phyloP scores from a whole-genome alignment of 2,329 filamentous ascomycete species.

The Microcyclosporella mali region DNA sequence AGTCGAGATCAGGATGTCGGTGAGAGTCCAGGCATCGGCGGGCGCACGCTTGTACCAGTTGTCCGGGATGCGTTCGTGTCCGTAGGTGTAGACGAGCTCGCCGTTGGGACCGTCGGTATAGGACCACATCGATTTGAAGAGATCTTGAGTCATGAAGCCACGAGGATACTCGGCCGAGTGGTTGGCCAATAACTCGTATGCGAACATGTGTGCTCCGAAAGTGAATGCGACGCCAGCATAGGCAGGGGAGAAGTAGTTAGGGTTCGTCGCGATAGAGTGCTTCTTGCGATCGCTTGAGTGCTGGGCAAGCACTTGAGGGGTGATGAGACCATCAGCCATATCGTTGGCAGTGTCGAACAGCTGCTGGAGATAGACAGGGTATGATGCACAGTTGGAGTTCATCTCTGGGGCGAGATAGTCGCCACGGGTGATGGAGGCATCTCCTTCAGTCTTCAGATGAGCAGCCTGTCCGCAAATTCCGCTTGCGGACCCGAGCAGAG shows the following conservation, averaged over 20 bases:
- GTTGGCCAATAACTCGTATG: constrained; percentile 21
- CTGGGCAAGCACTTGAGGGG: constrained; percentile 21
- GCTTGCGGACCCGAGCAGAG: constrained; percentile 20
- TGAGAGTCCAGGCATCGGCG: constrained; percentile 20
- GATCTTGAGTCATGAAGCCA: constrained; percentile 18
- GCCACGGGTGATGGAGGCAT: constrained; percentile 25
- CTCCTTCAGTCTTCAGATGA: constrained; percentile 21
- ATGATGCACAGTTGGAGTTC: constrained; percentile 23
- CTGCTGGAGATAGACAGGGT: constrained; percentile 21
- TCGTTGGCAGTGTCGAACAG: constrained; percentile 20
- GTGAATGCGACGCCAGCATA: constrained; percentile 26
- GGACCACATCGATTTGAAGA: constrained; percentile 20
- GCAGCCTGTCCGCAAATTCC: constrained; percentile 23
- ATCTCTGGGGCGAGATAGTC: constrained; percentile 23
- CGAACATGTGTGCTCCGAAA: constrained; percentile 27
- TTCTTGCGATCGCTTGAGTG: constrained; percentile 24
- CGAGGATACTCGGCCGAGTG: constrained; percentile 22
- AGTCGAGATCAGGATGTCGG: constrained; percentile 22
- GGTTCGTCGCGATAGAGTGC: constrained; percentile 24
- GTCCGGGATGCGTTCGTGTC: constrained; percentile 13
- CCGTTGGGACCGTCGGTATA: constrained; percentile 20
- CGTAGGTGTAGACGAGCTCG: constrained; percentile 17
- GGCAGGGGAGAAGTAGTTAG: constrained; percentile 23
- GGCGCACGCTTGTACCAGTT: constrained; percentile 25
- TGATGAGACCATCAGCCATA: constrained; percentile 17